Conservation (phyloP, 805 yeast species). For the Diddensiella santjacobensis region DNA sequence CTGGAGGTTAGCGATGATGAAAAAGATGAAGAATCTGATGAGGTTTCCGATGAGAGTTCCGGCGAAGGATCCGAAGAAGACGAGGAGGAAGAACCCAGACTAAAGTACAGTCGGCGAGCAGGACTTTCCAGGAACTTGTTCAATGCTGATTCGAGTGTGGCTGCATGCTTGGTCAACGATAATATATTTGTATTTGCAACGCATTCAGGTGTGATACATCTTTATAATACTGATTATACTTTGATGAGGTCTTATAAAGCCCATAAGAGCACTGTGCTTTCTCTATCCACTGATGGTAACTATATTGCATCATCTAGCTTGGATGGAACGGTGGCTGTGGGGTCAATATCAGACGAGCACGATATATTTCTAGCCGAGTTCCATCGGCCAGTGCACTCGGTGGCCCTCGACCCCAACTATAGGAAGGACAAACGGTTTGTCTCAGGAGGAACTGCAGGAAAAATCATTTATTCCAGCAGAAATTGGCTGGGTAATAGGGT, state of each 20-base stretch:
- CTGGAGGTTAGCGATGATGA: too few species aligned
- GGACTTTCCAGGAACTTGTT: constrained; percentile 70
- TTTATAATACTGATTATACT: constrained; percentile 56
- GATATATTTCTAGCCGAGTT: constrained; percentile 76
- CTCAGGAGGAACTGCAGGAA: constrained; percentile 89
- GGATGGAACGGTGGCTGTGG: constrained; percentile 89
- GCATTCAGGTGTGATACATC: constrained; percentile 77
- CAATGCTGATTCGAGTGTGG: constrained; percentile 63
- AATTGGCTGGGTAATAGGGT: constrained; percentile 85
- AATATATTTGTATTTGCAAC: constrained; percentile 75
- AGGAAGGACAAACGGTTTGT: constrained; percentile 58
- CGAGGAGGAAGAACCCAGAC: constrained; percentile 38
- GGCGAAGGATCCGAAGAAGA: constrained; percentile 28
- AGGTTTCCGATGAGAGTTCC: constrained; percentile 22
- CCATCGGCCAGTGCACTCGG: constrained; percentile 83
- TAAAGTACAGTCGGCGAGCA: constrained; percentile 69
- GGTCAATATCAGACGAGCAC: constrained; percentile 56
- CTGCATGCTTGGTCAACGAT: constrained; percentile 61
- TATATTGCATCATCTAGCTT: constrained; percentile 84
- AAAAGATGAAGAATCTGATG: constrained; percentile 24
- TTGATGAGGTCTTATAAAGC: constrained; percentile 72
- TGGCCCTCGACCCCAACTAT: constrained; percentile 73
- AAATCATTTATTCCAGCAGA: constrained; percentile 65
- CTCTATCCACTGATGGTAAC: constrained; percentile 67
- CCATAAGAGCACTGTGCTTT: constrained; percentile 78